Conservation (phyloP, 257 asterid genomes). For the Solanum tarijense region DNA sequence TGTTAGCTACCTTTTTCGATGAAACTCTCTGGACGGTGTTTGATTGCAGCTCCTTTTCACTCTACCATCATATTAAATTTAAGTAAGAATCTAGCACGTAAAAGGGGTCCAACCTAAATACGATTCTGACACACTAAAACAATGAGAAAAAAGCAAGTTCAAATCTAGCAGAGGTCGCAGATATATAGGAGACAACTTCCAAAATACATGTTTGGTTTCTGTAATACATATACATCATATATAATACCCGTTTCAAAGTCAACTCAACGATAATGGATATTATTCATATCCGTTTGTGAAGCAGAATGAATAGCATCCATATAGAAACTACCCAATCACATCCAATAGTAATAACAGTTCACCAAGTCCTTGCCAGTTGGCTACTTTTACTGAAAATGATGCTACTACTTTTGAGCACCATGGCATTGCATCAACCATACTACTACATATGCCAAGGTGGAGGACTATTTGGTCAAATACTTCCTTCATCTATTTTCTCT, state of each 20-base stretch:
- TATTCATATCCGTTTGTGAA: not conserved
- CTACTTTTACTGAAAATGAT: not conserved
- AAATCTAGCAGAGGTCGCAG: not conserved
- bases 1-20: constrained; percentile 16
- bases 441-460: not conserved
- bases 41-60: constrained; percentile 35
- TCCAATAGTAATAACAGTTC: not conserved
- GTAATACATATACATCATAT: not conserved
- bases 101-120: not conserved
- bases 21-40: constrained; percentile 13
- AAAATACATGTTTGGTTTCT: not conserved
- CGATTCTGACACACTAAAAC: not conserved
- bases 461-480: not conserved
- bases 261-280: not conserved
- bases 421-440: not conserved
- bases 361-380: not conserved
- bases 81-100: not conserved
- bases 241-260: not conserved
- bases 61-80: constrained; percentile 20
- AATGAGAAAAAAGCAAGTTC: not conserved
- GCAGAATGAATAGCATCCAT: not conserved
- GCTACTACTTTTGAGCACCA: not conserved
- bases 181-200: not conserved
- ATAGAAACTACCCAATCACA: not conserved
- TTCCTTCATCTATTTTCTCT: not conserved